Percentiles rank a stretch among this genome's conserved stretches.
These are phyloP conservation scores for Globisporangium irregulare DNA, from an alignment of 352 stramenopile genomes.

Conservation along the genomic window DNA sequence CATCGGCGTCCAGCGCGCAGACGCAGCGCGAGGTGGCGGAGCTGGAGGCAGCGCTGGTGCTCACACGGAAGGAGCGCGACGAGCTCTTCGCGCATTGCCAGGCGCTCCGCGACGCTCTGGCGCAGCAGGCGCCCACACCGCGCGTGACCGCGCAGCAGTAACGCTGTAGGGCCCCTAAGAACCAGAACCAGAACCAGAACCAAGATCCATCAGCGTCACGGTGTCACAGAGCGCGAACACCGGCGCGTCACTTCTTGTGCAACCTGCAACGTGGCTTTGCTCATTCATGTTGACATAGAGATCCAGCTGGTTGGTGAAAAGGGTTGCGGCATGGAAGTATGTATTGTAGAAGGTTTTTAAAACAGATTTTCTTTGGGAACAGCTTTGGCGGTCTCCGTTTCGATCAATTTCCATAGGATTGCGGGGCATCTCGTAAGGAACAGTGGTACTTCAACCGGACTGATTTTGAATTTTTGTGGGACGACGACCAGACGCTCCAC, in stretches of 20 bases:
- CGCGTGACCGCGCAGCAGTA: neutral
- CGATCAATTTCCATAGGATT: neutral
- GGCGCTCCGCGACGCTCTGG: slow-evolving; percentile 48
- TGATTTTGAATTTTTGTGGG: neutral
- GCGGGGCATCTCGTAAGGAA: neutral
- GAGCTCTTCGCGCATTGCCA: slow-evolving; percentile 66
- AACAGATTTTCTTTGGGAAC: neutral
- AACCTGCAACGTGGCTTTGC: neutral
- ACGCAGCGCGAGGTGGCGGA: slow-evolving; percentile 27
- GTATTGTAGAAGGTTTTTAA: neutral
- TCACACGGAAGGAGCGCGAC: slow-evolving; percentile 49
- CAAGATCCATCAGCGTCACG: neutral
- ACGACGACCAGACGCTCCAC: neutral
- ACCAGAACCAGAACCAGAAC: too few species aligned
- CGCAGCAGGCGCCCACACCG: slow-evolving; percentile 4
- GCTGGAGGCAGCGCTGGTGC: slow-evolving; percentile 26
- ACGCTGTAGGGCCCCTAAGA: too few species aligned
- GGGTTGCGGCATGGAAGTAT: neutral
- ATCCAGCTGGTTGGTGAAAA: neutral
- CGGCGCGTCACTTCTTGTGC: neutral
- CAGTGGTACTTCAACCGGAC: neutral
- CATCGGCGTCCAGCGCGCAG: neutral
- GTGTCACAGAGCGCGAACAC: neutral
- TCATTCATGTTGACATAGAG: neutral
- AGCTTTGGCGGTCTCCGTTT: neutral